Conservation (phyloP, 768 basidiomycete species). For the Phylloporus rhodoxanthus region DNA sequence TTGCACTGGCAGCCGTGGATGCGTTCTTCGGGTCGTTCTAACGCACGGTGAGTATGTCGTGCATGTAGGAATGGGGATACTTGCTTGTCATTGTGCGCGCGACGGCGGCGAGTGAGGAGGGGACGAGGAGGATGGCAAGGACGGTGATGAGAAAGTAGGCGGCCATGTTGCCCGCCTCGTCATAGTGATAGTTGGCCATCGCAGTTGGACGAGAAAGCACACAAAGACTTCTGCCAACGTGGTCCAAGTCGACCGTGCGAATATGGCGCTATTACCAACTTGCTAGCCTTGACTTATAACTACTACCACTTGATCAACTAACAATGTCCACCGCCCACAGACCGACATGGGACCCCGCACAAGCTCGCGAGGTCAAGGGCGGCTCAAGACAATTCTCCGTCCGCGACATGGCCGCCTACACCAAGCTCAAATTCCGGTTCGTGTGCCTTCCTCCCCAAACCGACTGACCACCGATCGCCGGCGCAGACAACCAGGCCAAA, state of each 20-base stretch:
- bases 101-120: constrained; percentile 57
- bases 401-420: constrained; percentile 91
- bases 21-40: constrained; percentile 31
- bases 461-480: neutral
- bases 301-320: neutral
- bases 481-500: constrained; percentile 82
- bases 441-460: constrained; percentile 10
- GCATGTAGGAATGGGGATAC: constrained; percentile 18
- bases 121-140: constrained; percentile 76
- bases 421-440: constrained; percentile 95
- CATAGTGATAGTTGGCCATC: constrained; percentile 82
- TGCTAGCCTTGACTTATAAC: neutral
- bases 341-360: constrained; percentile 97
- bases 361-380: constrained; percentile 86
- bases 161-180: constrained; percentile 82
- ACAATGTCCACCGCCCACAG: constrained; percentile 88
- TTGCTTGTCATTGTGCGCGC: constrained; percentile 38
- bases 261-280: neutral
- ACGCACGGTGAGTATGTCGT: constrained; percentile 5
- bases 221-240: constrained; percentile 10
- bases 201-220: constrained; percentile 11
- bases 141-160: constrained; percentile 89
- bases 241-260: constrained; percentile 12
- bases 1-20: constrained; percentile 54
- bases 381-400: constrained; percentile 91